Conservation (phyloP, 768 basidiomycete species). For the Auricularia heimuer region DNA sequence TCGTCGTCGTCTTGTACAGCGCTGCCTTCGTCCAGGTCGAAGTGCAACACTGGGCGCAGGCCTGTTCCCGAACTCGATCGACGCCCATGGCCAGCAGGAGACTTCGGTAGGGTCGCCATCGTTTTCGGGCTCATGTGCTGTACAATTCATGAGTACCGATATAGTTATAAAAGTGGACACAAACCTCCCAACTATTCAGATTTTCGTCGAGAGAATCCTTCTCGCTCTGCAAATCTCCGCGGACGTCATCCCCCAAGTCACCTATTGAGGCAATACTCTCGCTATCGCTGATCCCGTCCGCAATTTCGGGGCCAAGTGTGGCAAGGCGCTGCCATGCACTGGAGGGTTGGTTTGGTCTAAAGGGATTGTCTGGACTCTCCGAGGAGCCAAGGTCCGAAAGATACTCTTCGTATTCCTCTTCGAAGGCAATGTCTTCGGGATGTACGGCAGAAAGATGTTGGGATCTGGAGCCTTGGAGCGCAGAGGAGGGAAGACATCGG, state of each 20-base stretch:
- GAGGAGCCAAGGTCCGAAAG: constrained; percentile 78
- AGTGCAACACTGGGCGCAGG: constrained; percentile 71
- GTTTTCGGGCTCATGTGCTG: constrained; percentile 96
- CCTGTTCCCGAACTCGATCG: constrained; percentile 78
- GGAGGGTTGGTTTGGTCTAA: constrained; percentile 21
- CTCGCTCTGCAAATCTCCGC: constrained; percentile 45
- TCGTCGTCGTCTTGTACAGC: constrained; percentile 54
- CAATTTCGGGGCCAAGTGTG: constrained; percentile 66
- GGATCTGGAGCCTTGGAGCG: constrained; percentile 80
- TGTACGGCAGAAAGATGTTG: constrained; percentile 79
- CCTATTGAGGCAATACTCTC: constrained; percentile 89
- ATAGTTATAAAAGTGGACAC: constrained; percentile 15
- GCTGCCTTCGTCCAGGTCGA: constrained; percentile 66
- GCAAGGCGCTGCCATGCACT: constrained; percentile 77
- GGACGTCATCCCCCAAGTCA: constrained; percentile 60
- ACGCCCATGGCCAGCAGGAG: constrained; percentile 64
- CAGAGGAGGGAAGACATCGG: constrained; percentile 91
- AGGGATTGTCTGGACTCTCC: constrained; percentile 25
- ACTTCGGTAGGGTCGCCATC: constrained; percentile 86
- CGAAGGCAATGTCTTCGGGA: constrained; percentile 88
- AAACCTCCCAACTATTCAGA: constrained; percentile 92
- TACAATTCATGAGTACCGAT: constrained; percentile 4
- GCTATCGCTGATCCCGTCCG: constrained; percentile 85
- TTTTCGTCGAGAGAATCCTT: constrained; percentile 56
- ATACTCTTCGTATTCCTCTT: constrained; percentile 95